Percentiles rank a stretch among this genome's conserved stretches.
Conservation (phyloP, 2,329 filamentous ascomycete species). For the Reticulascus tulasneorum region DNA sequence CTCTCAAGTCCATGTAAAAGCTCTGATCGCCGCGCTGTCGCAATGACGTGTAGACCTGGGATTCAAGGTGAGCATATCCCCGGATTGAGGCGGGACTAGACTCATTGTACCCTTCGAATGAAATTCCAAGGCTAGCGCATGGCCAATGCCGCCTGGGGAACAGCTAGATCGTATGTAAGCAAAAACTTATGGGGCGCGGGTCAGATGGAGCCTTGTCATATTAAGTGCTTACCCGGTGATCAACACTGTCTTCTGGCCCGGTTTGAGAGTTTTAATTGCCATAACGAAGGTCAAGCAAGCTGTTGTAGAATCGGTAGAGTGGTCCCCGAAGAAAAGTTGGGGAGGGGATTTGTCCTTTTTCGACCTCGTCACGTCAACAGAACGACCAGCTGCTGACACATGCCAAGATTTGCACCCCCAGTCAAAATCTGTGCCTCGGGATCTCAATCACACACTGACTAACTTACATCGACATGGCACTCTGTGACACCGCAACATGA, state of each 20-base stretch:
- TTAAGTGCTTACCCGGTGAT: constrained; percentile 41
- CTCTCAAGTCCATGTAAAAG: constrained; percentile 42
- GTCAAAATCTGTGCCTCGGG: too few relatives aligned
- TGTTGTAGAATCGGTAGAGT: too few relatives aligned
- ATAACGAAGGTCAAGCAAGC: too few relatives aligned
- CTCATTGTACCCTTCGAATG: constrained; percentile 41
- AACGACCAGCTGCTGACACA: too few relatives aligned
- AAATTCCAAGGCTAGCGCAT: constrained; percentile 50
- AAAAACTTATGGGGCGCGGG: constrained; percentile 1
- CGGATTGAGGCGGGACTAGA: background rate
- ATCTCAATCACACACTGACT: too few relatives aligned
- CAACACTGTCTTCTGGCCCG: constrained; percentile 43
- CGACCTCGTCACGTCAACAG: too few relatives aligned
- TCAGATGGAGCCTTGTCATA: background rate
- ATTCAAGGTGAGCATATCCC: background rate
- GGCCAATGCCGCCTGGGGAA: constrained; percentile 55
- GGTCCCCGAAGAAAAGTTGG: too few relatives aligned
- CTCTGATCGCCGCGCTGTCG: constrained; percentile 47
- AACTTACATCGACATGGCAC: too few relatives aligned
- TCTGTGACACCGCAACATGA: too few relatives aligned
- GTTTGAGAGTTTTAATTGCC: too few relatives aligned
- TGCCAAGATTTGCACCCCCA: too few relatives aligned
- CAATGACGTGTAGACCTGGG: constrained; percentile 50
- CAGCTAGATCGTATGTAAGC: constrained; percentile 33
- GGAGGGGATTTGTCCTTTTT: too few relatives aligned